A percentile compares a stretch with the other conserved stretches of the same genome.
These are phyloP conservation scores for Sclerotinia borealis DNA, from an alignment of 2,329 filamentous ascomycete species.

Conservation along the genomic window DNA sequence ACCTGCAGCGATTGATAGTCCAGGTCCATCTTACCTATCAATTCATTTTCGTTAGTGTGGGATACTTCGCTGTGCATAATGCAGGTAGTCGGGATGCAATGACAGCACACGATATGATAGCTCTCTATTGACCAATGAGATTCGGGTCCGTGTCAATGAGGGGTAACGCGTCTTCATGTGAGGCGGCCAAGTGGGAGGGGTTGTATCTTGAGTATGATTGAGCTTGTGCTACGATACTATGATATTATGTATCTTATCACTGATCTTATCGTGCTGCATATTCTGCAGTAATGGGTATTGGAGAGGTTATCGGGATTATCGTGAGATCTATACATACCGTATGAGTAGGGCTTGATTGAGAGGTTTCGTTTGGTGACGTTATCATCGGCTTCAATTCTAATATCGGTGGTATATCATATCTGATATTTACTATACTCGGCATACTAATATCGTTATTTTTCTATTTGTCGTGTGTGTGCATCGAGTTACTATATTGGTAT, in stretches of 20 bases:
- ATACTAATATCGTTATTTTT: background rate
- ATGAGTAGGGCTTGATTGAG: background rate
- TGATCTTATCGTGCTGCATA: background rate
- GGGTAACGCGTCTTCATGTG: background rate
- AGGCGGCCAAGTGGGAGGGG: background rate
- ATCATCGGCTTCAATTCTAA: background rate
- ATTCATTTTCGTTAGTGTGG: too few species aligned
- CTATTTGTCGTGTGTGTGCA: background rate
- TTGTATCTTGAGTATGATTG: background rate
- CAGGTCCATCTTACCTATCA: background rate
- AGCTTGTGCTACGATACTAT: background rate
- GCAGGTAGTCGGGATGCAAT: slow-evolving; percentile 1
- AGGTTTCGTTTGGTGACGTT: too few species aligned
- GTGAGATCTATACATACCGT: too few species aligned
- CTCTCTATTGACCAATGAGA: background rate
- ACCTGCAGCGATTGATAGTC: background rate
- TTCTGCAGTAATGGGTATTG: background rate
- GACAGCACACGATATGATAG: background rate
- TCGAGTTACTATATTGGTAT: too few species aligned
- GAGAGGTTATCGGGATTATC: background rate
- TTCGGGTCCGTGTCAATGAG: background rate
- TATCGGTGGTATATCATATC: background rate
- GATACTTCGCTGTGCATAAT: background rate
- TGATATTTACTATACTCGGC: background rate
- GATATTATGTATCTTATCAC: too few species aligned